These are phyloP conservation scores for Sungouiella blattae DNA, from an alignment of 805 yeast species.

Conservation along the genomic window DNA sequence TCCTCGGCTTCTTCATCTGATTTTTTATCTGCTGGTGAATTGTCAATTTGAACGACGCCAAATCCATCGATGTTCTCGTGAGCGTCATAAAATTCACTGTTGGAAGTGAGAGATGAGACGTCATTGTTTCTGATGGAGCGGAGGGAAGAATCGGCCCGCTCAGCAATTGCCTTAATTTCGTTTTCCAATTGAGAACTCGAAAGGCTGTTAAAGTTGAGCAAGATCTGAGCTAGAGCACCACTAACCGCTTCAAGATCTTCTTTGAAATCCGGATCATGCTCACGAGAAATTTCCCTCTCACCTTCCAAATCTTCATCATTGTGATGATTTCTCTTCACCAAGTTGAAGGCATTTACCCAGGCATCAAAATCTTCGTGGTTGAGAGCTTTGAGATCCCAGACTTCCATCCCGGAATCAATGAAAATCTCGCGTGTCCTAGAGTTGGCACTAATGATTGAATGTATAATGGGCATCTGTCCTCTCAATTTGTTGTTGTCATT, in stretches of 20 bases:
- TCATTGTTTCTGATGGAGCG: slow-evolving; percentile 13
- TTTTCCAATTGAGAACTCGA: slow-evolving; percentile 3
- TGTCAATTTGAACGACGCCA: slow-evolving; percentile 54
- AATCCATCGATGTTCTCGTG: slow-evolving; percentile 51
- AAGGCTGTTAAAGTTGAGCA: not conserved
- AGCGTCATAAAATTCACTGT: slow-evolving; percentile 54
- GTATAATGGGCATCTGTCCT: slow-evolving; percentile 86
- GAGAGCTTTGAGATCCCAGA: slow-evolving; percentile 80
- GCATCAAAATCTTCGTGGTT: slow-evolving; percentile 62
- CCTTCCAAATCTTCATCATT: slow-evolving; percentile 5
- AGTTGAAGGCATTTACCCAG: slow-evolving; percentile 81
- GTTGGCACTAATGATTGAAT: slow-evolving; percentile 80
- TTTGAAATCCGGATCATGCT: not conserved
- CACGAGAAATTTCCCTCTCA: slow-evolving; percentile 1
- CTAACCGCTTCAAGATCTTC: not conserved
- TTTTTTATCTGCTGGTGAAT: slow-evolving; percentile 7
- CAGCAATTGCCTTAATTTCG: slow-evolving; percentile 1
- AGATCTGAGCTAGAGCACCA: not conserved
- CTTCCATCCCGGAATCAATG: slow-evolving; percentile 92
- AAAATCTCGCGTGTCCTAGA: slow-evolving; percentile 63
- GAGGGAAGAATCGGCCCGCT: not conserved
- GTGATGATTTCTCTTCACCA: slow-evolving; percentile 30
- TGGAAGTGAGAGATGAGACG: slow-evolving; percentile 26
- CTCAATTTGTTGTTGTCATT: slow-evolving; percentile 69
- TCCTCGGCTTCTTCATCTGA: slow-evolving; percentile 22